Evolutionary conservation across 2,329 filamentous ascomycete genomes (phyloP).

Genomic region (Diaporthe caulivora): DNA sequence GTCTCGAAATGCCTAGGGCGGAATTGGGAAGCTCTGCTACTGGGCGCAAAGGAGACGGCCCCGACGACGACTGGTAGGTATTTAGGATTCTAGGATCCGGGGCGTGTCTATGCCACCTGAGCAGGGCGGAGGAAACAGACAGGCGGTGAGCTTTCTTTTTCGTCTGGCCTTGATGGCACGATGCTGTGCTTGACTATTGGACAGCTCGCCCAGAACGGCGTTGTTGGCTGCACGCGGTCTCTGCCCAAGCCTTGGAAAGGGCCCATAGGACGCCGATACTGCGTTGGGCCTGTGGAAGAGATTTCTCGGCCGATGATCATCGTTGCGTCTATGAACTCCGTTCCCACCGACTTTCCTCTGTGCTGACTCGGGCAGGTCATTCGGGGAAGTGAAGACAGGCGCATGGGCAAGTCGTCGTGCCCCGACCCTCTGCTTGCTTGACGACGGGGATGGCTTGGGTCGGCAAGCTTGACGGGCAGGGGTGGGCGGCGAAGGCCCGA

Average conservation of each 20-base stretch:
- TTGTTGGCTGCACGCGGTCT: background rate
- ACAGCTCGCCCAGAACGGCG: background rate
- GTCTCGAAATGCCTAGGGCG: background rate
- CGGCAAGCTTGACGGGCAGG: background rate
- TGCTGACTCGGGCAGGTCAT: background rate
- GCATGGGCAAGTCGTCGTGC: background rate
- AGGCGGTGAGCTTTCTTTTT: constrained; percentile 16
- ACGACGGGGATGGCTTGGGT: constrained; percentile 2
- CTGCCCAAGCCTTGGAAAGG: background rate
- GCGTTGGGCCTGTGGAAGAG: constrained; percentile 1
- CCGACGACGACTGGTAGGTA: background rate
- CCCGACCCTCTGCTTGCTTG: background rate
- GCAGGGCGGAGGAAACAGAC: background rate
- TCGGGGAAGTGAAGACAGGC: background rate
- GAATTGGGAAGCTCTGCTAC: background rate
- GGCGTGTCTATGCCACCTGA: background rate
- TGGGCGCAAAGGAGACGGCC: background rate
- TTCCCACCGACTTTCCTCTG: constrained; percentile 13
- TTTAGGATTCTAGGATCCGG: background rate
- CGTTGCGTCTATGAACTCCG: background rate
- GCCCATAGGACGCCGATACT: background rate
- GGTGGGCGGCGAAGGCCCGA: background rate
- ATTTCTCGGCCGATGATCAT: constrained; percentile 22
- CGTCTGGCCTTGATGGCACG: background rate
- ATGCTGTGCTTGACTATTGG: background rate